Evolutionary conservation across 495 filamentous ascomycete genomes (phyloP).

Genomic region (Hapsidospora chrysogenum): DNA sequence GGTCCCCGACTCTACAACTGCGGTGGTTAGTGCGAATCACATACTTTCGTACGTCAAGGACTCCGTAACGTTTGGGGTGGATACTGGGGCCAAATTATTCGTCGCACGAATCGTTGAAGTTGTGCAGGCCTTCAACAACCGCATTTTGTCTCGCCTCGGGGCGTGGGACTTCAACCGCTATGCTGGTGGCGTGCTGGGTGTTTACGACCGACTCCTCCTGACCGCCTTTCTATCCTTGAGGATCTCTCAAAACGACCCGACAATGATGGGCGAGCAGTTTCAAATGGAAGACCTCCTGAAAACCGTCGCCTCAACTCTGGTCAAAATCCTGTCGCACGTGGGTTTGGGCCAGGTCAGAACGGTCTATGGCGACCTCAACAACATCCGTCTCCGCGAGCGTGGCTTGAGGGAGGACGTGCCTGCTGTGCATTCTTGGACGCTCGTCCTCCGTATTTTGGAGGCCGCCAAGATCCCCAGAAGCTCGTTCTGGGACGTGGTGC

Average conservation of each 20-base stretch:
- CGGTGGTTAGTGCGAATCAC: constrained; percentile 18
- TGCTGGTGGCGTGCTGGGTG: too few relatives aligned
- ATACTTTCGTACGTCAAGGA: constrained; percentile 22
- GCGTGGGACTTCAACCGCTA: too few relatives aligned
- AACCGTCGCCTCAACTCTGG: constrained; percentile 15
- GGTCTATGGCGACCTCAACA: constrained; percentile 49
- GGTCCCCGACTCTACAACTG: not conserved
- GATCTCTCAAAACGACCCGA: constrained; percentile 13
- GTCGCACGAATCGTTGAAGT: constrained; percentile 9
- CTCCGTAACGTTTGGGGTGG: constrained; percentile 15
- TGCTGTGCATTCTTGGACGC: constrained; percentile 46
- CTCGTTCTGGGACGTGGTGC: constrained; percentile 42
- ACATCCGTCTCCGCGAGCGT: constrained; percentile 34
- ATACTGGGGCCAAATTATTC: constrained; percentile 10
- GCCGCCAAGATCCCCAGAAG: constrained; percentile 23
- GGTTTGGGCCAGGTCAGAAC: constrained; percentile 34
- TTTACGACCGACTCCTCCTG: constrained; percentile 12
- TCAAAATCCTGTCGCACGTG: constrained; percentile 23
- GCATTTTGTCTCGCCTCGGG: too few relatives aligned
- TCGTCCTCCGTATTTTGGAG: constrained; percentile 42
- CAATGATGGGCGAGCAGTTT: constrained; percentile 12
- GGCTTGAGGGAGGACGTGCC: constrained; percentile 46
- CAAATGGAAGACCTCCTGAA: constrained; percentile 26
- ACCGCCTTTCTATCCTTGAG: constrained; percentile 15
- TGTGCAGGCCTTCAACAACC: constrained; percentile 4